Evolutionary conservation across 768 basidiomycete species (phyloP), one percentile per base, ranked within the genome.

Genomic region (Pleurotus salmoneostramineus): DNA sequence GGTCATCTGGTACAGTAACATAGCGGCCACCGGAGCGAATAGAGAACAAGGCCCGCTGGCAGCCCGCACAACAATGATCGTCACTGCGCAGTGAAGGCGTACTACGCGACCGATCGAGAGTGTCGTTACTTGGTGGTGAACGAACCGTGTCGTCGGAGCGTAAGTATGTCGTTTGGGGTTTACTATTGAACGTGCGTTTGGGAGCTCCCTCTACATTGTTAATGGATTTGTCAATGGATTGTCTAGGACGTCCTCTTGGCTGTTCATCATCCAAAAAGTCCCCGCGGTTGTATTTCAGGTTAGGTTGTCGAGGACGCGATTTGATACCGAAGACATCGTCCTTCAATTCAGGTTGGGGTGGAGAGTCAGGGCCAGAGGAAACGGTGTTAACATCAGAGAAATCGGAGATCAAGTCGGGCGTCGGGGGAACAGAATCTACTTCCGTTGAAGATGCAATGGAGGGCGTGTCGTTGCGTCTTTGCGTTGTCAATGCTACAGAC

Each of bases 1-100:
- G 52, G 27, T 75, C 72, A 57, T 80, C 82, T 5, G 90, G 88
- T 32, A 91, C 81, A 2, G 88, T 88, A 34, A 92, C 82, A 68
- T 85, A 92, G 17, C 51, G 57, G 43, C 60, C 60, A 5, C 81
- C 82, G 56, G 81, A 80, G 31, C 74, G 76, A 3, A 77, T 70
- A 44, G 77, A 79, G 66, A 89, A 87, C 50, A 93, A 74, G 4
- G 78, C 74, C 8, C 75, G 74, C 10, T 69, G 70, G 62, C 91
- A 93, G 64, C 79, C 83, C 36, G 79, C 77, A 63, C 91, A 93
- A 12, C 35, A 43, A n/a, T 55, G 37, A 21, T n/a, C 34, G 12
- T 55, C 52, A 14, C 69, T 73, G 10, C 79, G 75, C 37, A 76
- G 52, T 10, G 74, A 64, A 3, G 70, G 60, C n/a, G 72, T 58